Evolutionary conservation across 2,329 filamentous ascomycete genomes (phyloP).

Genomic region (Diaporthe velutina): DNA sequence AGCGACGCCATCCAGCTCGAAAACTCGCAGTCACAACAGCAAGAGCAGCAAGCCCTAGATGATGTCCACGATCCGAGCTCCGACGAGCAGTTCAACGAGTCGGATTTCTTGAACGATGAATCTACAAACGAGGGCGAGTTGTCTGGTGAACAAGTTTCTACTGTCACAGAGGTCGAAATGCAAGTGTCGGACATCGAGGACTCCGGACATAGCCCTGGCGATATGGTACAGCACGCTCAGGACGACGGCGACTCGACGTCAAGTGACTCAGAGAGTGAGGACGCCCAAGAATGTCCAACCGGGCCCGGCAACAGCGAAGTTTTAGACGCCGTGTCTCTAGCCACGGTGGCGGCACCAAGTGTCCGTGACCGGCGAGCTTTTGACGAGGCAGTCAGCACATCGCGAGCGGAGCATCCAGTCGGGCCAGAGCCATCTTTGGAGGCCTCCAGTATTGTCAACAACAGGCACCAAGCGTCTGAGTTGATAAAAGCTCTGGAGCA

Average conservation of each 20-base stretch:
- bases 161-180: background rate
- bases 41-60: background rate
- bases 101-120: slow-evolving; percentile 22
- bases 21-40: background rate
- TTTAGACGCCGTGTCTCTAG: background rate
- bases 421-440: background rate
- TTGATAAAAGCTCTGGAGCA: slow-evolving; percentile 43
- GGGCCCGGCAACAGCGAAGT: background rate
- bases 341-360: background rate
- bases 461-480: slow-evolving; percentile 21
- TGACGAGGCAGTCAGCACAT: background rate
- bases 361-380: background rate
- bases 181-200: background rate
- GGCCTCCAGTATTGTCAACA: background rate
- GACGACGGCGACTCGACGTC: background rate
- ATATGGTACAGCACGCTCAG: background rate
- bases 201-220: background rate
- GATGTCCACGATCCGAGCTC: background rate
- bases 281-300: background rate
- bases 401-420: background rate
- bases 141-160: background rate
- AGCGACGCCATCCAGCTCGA: slow-evolving; percentile 7
- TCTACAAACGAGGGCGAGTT: slow-evolving; percentile 12
- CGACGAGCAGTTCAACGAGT: slow-evolving; percentile 23
- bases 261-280: background rate